phyloP scores from a whole-genome alignment of 768 basidiomycete genomes.

The Punctularia strigosozonata region DNA sequence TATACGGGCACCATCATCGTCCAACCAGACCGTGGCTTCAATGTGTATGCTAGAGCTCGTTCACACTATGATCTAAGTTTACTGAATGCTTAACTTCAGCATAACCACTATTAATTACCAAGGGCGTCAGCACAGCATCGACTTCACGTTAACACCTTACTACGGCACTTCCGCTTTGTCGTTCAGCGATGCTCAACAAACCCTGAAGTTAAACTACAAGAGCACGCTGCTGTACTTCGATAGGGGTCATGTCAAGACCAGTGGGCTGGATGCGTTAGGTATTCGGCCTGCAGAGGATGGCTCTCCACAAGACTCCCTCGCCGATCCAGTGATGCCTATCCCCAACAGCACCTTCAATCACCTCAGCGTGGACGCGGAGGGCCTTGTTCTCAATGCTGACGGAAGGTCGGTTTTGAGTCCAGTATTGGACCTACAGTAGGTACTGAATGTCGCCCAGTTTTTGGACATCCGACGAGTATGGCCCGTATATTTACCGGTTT shows the following conservation, averaged over 20 bases:
- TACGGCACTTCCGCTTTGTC: constrained; percentile 30
- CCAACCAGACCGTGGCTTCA: constrained; percentile 51
- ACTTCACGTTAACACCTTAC: constrained; percentile 49
- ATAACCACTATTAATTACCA: constrained; percentile 48
- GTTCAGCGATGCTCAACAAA: constrained; percentile 38
- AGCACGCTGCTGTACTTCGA: constrained; percentile 40
- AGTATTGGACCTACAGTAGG: background rate
- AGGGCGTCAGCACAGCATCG: constrained; percentile 47
- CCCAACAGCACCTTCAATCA: constrained; percentile 35
- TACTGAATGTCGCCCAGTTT: constrained; percentile 21
- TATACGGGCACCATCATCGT: constrained; percentile 40
- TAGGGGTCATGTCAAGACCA: constrained; percentile 31
- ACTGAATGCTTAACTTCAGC: constrained; percentile 17
- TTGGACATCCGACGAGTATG: constrained; percentile 64
- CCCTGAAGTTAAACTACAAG: constrained; percentile 37
- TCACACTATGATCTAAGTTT: background rate
- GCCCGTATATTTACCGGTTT: constrained; percentile 51
- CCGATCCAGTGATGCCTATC: constrained; percentile 34
- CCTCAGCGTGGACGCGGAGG: constrained; percentile 46
- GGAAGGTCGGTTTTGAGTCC: constrained; percentile 31
- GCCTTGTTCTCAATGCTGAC: constrained; percentile 42
- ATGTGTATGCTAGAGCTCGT: constrained; percentile 27
- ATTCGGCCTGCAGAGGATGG: constrained; percentile 28
- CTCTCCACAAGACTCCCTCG: constrained; percentile 17
- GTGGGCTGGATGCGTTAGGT: constrained; percentile 41